These are phyloP conservation scores for Coffea humblotiana DNA, from an alignment of 305 asterid genomes.

Conservation along the genomic window DNA sequence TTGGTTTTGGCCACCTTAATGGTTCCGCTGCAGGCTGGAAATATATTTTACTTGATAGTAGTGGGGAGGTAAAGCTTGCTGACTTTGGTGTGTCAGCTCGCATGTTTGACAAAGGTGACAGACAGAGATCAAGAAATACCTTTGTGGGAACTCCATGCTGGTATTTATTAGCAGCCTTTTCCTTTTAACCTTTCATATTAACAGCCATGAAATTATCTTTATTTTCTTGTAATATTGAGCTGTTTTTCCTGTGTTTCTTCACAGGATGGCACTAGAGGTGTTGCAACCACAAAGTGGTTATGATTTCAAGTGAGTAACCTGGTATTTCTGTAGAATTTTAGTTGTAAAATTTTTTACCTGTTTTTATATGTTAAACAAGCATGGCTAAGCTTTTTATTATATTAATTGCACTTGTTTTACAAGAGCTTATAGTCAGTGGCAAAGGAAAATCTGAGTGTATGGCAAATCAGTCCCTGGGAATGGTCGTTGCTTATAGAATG, in stretches of 20 bases:
- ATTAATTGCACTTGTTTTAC: no score
- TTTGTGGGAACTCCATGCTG: constrained; percentile 99
- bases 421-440: no score
- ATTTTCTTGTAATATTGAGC: constrained; percentile 10
- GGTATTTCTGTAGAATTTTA: constrained; percentile 1
- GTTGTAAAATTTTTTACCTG: neutral
- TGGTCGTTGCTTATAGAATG: neutral
- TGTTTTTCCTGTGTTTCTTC: constrained; percentile 23
- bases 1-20: constrained; percentile 25
- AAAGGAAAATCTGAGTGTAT: no score
- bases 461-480: no score
- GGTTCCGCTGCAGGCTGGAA: constrained; percentile 74
- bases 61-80: constrained; percentile 94
- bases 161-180: constrained; percentile 39
- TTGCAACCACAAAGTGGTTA: constrained; percentile 99
- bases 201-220: neutral
- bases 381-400: no score
- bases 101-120: constrained; percentile 95
- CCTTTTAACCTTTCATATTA: constrained; percentile 13
- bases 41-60: constrained; percentile 80
- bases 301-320: constrained; percentile 83
- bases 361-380: neutral
- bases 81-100: constrained; percentile 98
- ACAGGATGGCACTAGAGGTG: constrained; percentile 99
- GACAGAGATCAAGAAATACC: constrained; percentile 95